Evolutionary conservation across 176 grass and related monocot species (phyloP), one percentile per base, ranked within the genome.

Genomic region (Carex myosuroides): DNA sequence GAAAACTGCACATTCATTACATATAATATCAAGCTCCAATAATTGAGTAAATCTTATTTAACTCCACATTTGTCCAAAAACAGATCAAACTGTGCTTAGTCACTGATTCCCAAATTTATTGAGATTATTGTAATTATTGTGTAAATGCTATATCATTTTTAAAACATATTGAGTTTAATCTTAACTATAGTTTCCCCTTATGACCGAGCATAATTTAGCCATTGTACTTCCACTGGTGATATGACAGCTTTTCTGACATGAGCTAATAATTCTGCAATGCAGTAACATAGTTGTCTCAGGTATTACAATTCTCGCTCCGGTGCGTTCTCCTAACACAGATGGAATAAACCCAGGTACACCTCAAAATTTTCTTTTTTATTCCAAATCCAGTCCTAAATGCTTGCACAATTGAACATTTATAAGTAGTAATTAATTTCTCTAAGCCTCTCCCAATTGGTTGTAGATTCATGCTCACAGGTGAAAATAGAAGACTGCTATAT

Each of bases 401-500:
- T 76, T 55, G 22, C 12, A 76, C 20, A 76, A 16, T 53, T 83
- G 32, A 46, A 87, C 18, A 74, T 17, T 32, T 1, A 39, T 30
- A 48, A 11, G 18, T 14, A 17, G 21, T 26, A 1, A 21, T 79
- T 60, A 61, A 22, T 63, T 55, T 42, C 13, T 5, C n/a, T 77
- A 52, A 26, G 29, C 14, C 17, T 44, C 56, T 71, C 18, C 64
- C 17, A 7, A 63, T 46, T 41, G 52, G 35, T 32, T 50, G 66
- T 58, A 61, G 96, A 98, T 84, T 98, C 96, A 65, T 98, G 96
- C 80, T 95, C 91, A 0, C 83, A 92, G 55, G 93, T 98, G 5
- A 85, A 88, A 29, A 98, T 98, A 84, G 93, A 98, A 88, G 93
- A 98, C 88, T 98, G 96, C 83, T 98, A 98, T 86, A 69, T 98